Evolutionary conservation across 495 filamentous ascomycete genomes (phyloP), one percentile per base, ranked within the genome.

Genomic region (Xylona heveae): DNA sequence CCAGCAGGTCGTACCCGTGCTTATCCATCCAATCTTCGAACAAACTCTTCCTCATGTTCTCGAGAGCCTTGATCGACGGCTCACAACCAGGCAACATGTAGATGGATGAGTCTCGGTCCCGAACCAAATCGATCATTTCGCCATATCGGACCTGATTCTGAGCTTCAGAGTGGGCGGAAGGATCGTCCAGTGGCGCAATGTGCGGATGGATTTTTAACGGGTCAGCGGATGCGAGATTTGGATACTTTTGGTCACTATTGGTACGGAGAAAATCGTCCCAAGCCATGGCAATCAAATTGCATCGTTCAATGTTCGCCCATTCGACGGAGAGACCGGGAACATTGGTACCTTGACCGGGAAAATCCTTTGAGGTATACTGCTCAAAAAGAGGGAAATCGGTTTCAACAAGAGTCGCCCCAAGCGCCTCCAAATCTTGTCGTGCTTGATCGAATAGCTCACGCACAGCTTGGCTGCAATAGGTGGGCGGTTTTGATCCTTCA

Each of bases 201-300:
- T 46, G 29, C n/a, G 47, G 47, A 32, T 42, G 46, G 31, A 52
- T 37, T 9, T 39, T 19, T 6, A 21, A 6, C n/a, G 42, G 28
- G 28, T 54, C 46, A 3, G 47, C 42, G 6, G 16, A 14, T 4
- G 38, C 19, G 7, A 54, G 34, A 19, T 22, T 26, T 10, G 34
- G 29, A 25, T 36, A 31, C 4, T 38, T 36, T 5, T 39, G 32
- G 28, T 52, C 43, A 9, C 29, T 33, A 26, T 45, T 49, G 5
- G 27, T 9, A 3, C 22, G 31, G n/a, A 52, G 38, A 26, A 54
- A 54, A 35, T 52, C 45, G 28, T 50, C 41, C 51, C 51, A 54
- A 14, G 38, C 33, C 14, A 44, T 42, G 10, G 51, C 49, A 13
- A 50, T 42, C 7, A 54, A 38, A 14, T 40, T 25, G 19, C 45